Base-by-base conservation (phyloP, 208 protist genomes). In the Crithidia thermophila region DNA sequence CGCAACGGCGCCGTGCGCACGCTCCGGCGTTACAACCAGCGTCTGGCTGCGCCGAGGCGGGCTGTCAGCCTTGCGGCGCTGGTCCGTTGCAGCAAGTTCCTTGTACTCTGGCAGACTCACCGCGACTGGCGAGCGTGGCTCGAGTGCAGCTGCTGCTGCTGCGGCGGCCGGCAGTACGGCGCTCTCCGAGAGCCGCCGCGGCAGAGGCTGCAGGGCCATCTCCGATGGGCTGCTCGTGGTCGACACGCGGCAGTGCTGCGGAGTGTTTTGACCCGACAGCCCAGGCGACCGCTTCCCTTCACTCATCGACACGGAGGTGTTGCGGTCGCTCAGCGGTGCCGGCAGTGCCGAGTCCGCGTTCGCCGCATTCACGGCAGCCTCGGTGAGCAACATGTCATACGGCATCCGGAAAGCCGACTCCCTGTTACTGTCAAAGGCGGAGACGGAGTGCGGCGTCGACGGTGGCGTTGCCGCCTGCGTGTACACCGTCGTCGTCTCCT, bases 1-100 rank as follows among this genome's bases (percentile, higher is more conserved):
- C 14, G 47, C n/a, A 8, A 64, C 16, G 46, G n/a, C n/a, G n/a
- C n/a, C n/a, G n/a, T 30, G 5, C 8, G 23, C 47, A 1, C 66
- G 55, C 37, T 73, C 67, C 13, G 67, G 67, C 30, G 67, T 73
- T 4, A 37, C 27, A 13, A 52, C 23, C n/a, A 45, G 36, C 4
- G 49, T 33, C 16, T 49, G 37, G 27, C 27, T n/a, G 14, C 21
- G 46, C 16, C 10, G 23, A 23, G 45, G 55, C 37, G 56, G 36
- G 42, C 55, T 56, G 33, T 64, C 20, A 8, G 39, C 5, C n/a
- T 4, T 4, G 25, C 4, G 37, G 28, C 36, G 37, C 25, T 23
- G 55, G 11, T 50, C 25, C 13, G 37, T 49, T 5, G 18, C 11
- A 9, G 3, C n/a, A 49, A 27, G 6, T 39, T 39, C n/a, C n/a